Conservation (phyloP, 768 basidiomycete genomes). For the Termitomyces sp. region DNA sequence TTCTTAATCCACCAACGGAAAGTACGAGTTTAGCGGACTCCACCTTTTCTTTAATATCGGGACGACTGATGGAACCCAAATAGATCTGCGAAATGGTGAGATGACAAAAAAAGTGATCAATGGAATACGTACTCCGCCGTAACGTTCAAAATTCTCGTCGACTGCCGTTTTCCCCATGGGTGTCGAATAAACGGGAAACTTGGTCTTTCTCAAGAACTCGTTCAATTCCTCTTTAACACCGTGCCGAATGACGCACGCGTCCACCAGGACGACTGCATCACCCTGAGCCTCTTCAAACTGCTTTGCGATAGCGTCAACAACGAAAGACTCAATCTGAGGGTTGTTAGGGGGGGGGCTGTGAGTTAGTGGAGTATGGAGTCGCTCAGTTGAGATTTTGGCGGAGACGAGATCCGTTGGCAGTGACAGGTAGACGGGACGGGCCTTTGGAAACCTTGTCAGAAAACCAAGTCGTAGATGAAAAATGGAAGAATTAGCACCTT, state of each 20-base stretch:
- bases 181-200: conserved; percentile 67
- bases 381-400: conserved; percentile 57
- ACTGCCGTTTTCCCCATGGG: conserved; percentile 82
- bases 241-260: conserved; percentile 77
- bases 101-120: neutral
- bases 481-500: conserved; percentile 25
- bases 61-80: conserved; percentile 64
- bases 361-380: conserved; percentile 55
- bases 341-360: conserved; percentile 47
- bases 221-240: conserved; percentile 56
- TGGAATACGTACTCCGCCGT: conserved; percentile 63
- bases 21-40: conserved; percentile 73
- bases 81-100: conserved; percentile 48
- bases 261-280: conserved; percentile 71
- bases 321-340: conserved; percentile 54
- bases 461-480: neutral
- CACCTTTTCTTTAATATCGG: conserved; percentile 62
- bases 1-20: conserved; percentile 63
- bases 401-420: conserved; percentile 81
- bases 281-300: conserved; percentile 58
- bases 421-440: conserved; percentile 82
- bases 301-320: conserved; percentile 66
- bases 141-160: conserved; percentile 64
- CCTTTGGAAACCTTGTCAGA: conserved; percentile 29
- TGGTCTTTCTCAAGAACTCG: conserved; percentile 58